A percentile compares a stretch with the other conserved stretches of the same genome.
Conservation (phyloP, 2,329 filamentous ascomycete species). For the Neonectria magnoliae region DNA sequence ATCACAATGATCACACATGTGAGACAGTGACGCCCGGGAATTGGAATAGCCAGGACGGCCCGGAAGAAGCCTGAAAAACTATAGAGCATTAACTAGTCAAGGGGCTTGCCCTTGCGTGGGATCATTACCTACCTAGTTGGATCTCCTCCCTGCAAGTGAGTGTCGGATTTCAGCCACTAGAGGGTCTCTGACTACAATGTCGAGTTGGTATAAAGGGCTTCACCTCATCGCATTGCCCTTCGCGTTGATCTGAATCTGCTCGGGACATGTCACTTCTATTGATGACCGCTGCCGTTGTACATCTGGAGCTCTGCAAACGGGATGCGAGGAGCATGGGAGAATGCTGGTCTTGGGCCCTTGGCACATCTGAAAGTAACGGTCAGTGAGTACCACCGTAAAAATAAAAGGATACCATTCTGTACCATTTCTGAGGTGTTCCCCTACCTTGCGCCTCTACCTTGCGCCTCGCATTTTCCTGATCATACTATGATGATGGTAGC, state of each 20-base stretch:
- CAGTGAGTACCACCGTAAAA: not conserved
- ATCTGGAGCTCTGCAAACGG: too few species aligned
- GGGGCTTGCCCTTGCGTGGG: too few species aligned
- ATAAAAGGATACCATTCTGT: not conserved
- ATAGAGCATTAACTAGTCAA: not conserved
- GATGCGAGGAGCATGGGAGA: not conserved
- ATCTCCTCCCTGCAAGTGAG: too few species aligned
- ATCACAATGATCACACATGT: not conserved
- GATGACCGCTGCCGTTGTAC: too few species aligned
- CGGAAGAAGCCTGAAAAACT: not conserved
- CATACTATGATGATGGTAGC: not conserved
- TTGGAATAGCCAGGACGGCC: not conserved
- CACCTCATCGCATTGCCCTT: too few species aligned
- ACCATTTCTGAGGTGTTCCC: not conserved
- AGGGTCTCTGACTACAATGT: too few species aligned
- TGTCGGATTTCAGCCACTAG: too few species aligned
- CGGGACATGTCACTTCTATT: too few species aligned
- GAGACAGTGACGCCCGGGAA: conserved; percentile 13
- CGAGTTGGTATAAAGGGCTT: too few species aligned
- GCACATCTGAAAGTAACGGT: not conserved
- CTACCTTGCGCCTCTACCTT: not conserved
- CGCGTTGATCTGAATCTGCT: too few species aligned
- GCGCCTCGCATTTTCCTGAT: not conserved
- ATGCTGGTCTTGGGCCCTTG: not conserved
- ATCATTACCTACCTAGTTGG: too few species aligned